phyloP scores from a whole-genome alignment of 148 eudicot species.

The Rhododendron mucronatum region DNA sequence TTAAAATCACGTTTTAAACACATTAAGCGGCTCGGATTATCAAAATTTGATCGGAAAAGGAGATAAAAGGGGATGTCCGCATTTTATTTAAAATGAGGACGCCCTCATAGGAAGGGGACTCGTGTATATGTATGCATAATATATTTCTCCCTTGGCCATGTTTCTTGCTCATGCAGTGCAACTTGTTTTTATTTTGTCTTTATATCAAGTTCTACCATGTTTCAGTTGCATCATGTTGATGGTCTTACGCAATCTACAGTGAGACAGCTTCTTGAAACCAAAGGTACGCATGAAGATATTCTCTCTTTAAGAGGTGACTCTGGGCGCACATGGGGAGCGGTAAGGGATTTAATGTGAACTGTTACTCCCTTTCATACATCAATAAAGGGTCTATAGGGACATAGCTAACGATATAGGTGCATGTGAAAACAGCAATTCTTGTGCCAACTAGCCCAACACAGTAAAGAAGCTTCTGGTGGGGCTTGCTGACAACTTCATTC shows the following conservation, averaged over 20 bases:
- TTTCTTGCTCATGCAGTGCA: not conserved
- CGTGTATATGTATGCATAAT: not conserved
- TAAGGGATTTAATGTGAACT: slow-evolving; percentile 25
- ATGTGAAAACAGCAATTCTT: not conserved
- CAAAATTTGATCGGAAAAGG: too few species aligned
- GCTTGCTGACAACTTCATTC: not conserved
- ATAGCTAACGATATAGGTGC: not conserved
- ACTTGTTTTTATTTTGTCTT: not conserved
- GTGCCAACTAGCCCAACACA: not conserved
- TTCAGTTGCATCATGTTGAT: slow-evolving; percentile 88
- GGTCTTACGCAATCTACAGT: slow-evolving; percentile 65
- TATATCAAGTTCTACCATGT: not conserved
- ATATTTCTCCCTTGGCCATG: not conserved
- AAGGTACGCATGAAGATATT: slow-evolving; percentile 28
- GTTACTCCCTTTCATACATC: not conserved
- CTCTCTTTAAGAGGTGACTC: slow-evolving; percentile 64
- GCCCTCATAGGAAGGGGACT: too few species aligned
- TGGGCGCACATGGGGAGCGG: slow-evolving; percentile 71
- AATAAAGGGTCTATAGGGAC: not conserved
- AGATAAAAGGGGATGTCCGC: too few species aligned
- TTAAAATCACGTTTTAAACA: too few species aligned
- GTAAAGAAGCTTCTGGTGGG: not conserved
- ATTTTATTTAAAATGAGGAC: too few species aligned
- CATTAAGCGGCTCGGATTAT: too few species aligned
- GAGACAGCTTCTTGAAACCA: slow-evolving; percentile 42